phyloP scores from a whole-genome alignment of 2,329 filamentous ascomycete genomes.

The Penicillium psychrosexuale region DNA sequence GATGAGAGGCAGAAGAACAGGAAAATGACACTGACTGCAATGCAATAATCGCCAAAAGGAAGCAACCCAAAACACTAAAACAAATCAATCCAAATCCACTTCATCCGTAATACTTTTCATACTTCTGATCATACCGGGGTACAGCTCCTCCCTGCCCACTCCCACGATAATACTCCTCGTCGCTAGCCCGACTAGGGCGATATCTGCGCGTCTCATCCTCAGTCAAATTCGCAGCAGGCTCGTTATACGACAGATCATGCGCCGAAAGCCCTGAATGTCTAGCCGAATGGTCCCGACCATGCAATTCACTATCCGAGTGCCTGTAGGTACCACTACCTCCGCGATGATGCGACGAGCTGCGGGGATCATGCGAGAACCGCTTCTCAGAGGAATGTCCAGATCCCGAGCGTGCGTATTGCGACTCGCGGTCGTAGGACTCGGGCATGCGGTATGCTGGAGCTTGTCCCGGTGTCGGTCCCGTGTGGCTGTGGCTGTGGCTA shows the following conservation, averaged over 20 bases:
- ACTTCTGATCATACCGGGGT: slow-evolving; percentile 22
- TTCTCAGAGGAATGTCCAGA: slow-evolving; percentile 1
- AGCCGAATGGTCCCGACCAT: slow-evolving; percentile 21
- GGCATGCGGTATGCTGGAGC: slow-evolving; percentile 58
- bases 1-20: slow-evolving; percentile 1
- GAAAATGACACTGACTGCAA: background rate
- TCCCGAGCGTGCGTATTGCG: slow-evolving; percentile 23
- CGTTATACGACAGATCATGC: slow-evolving; percentile 25
- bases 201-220: slow-evolving; percentile 29
- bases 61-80: background rate
- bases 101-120: slow-evolving; percentile 22
- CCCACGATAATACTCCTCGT: slow-evolving; percentile 42
- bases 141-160: slow-evolving; percentile 25
- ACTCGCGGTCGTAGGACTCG: slow-evolving; percentile 45
- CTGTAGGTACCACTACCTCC: slow-evolving; percentile 29
- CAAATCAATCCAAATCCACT: background rate
- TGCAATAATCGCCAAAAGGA: background rate
- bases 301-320: slow-evolving; percentile 37
- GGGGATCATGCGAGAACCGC: slow-evolving; percentile 20
- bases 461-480: slow-evolving; percentile 41
- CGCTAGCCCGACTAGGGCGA: slow-evolving; percentile 28
- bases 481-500: slow-evolving; percentile 32
- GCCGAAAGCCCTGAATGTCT: slow-evolving; percentile 21
- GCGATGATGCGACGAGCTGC: slow-evolving; percentile 33
- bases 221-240: slow-evolving; percentile 20